Evolutionary conservation across 2,329 filamentous ascomycete species (phyloP).

Genomic region (Penicillium olsonii): DNA sequence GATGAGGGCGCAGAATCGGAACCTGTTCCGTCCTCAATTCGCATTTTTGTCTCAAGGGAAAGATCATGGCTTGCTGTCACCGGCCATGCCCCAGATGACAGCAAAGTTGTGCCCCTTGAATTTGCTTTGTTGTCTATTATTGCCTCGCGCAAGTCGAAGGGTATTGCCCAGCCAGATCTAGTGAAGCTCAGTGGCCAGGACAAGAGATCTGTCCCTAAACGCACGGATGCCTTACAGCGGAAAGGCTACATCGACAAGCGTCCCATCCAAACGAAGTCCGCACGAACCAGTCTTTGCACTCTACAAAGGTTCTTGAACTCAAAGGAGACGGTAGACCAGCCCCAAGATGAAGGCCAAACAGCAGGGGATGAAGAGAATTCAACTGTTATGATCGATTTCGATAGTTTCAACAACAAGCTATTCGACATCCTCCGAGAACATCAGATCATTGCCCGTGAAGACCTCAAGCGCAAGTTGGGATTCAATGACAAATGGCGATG

Average conservation of each 20-base stretch:
- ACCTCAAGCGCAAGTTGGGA: conserved; percentile 53
- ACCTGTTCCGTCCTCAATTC: conserved; percentile 17
- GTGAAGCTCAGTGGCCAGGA: conserved; percentile 60
- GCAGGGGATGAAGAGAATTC: not conserved
- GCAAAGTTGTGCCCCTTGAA: conserved; percentile 55
- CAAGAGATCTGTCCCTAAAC: conserved; percentile 63
- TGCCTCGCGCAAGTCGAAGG: conserved; percentile 54
- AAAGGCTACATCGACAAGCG: conserved; percentile 65
- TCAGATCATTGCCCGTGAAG: conserved; percentile 53
- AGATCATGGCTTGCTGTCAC: conserved; percentile 62
- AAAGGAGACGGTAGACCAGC: conserved; percentile 16
- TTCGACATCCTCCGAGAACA: conserved; percentile 53
- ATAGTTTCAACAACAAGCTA: conserved; percentile 51
- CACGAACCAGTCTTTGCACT: conserved; percentile 59
- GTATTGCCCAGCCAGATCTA: conserved; percentile 61
- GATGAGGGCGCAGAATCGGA: not conserved
- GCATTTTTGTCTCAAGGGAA: conserved; percentile 56
- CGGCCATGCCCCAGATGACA: conserved; percentile 60
- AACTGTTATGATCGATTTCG: conserved; percentile 47
- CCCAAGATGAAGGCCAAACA: not conserved
- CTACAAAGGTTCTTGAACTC: conserved; percentile 51
- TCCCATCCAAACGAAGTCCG: conserved; percentile 48
- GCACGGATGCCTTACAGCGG: conserved; percentile 57
- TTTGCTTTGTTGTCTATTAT: conserved; percentile 62
- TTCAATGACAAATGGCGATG: conserved; percentile 41